phyloP scores from a whole-genome alignment of 140 eudicot genomes.

The Bidens hawaiensis region DNA sequence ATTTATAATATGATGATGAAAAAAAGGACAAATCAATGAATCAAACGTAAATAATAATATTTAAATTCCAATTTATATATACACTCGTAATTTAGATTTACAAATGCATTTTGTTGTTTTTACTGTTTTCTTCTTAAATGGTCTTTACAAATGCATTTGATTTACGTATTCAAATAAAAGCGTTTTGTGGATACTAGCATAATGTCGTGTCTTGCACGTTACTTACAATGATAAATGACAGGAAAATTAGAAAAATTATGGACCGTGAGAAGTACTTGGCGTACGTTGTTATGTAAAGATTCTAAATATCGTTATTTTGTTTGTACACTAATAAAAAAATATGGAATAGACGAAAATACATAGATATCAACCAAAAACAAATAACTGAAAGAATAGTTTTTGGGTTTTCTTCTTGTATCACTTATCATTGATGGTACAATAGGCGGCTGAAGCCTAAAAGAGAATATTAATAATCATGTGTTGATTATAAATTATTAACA shows the following conservation, averaged over 20 bases:
- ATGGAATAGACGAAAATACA: neutral
- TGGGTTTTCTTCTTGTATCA: neutral
- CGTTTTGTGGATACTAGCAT: neutral
- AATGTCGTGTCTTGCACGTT: neutral
- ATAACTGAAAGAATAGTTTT: neutral
- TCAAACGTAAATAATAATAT: too few species aligned
- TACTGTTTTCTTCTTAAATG: too few species aligned
- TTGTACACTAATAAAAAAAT: neutral
- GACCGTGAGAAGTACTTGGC: constrained; percentile 8
- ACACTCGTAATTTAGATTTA: too few species aligned
- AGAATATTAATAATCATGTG: too few species aligned
- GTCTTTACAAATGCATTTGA: too few species aligned
- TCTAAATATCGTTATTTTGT: constrained; percentile 1
- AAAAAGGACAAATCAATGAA: too few species aligned
- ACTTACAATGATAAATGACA: constrained; percentile 3
- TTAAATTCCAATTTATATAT: too few species aligned
- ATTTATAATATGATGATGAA: too few species aligned
- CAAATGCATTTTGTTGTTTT: too few species aligned
- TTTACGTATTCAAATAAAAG: too few species aligned
- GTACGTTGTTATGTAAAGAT: constrained; percentile 13
- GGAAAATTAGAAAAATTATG: neutral
- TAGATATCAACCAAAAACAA: constrained; percentile 2
- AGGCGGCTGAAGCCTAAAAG: neutral
- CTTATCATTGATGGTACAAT: neutral
- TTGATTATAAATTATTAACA: too few species aligned